Base-by-base conservation (phyloP, 1,284 basidiomycete species). In the Tilletia setariae region DNA sequence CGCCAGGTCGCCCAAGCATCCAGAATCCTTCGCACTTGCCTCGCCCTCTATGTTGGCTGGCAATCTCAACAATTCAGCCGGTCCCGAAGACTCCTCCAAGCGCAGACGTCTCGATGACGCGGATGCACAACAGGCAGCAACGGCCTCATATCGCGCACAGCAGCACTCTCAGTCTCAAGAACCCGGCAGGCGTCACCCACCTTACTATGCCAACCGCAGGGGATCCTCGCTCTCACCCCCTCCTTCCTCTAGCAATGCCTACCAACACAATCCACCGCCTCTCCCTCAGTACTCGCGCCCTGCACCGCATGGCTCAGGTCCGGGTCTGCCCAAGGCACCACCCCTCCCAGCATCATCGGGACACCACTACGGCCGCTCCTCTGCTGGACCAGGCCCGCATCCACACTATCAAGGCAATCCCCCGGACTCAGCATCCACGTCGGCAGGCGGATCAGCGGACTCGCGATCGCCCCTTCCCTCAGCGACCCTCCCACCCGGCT, bases 141-240 rank as follows among this genome's bases (percentile, higher is more conserved):
- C 56, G 16, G 56, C 56, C 23, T 61, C 56, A 25, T 61, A 61
- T 30, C 56, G 56, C 56, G 56, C 56, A 13, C 56, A 61, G 7
- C 56, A 61, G 56, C 56, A 61, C n/a, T 13, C 56, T 7, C 56
- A 61, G 16, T 19, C 28, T 11, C 56, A 25, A 25, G 56, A 61
- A 35, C 56, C 56, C 1, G 30, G 1, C 30, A 61, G 56, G 15
- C 16, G 28, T n/a, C 16, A 19, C 28, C 32, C 28, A 15, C 30
- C 28, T 30, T 40, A 61, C 56, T 19, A 61, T 40, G 6, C 25
- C 9, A 16, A 30, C 16, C 56, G 56, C 16, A 13, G 56, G 21
- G 56, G 56, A 6, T 61, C 56, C 16, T 61, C 56, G 16, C 56
- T 61, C 56, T 61, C 56, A 3, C 56, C 56, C 15, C 56, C 56